phyloP scores from a whole-genome alignment of 345 rosid species.

The Gossypium herbaceum region DNA sequence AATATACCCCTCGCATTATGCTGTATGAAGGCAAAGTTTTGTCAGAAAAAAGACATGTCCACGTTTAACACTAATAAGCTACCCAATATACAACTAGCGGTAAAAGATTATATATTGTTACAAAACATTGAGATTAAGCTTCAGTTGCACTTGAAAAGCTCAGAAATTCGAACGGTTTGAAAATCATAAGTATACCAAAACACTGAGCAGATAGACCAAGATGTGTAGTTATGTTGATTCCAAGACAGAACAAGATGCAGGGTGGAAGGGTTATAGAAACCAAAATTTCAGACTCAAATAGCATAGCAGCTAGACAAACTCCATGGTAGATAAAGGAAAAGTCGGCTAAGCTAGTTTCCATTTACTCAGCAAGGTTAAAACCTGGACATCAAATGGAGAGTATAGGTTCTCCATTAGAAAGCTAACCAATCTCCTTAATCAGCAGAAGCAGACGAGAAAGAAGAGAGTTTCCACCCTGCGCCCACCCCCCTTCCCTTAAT shows the following conservation, averaged over 20 bases:
- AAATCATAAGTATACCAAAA: not conserved
- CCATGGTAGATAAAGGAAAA: not conserved
- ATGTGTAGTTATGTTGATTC: not conserved
- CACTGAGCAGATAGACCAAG: not conserved
- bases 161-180: not conserved
- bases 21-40: constrained; percentile 32
- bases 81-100: not conserved
- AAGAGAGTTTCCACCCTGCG: too few relatives aligned
- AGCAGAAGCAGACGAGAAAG: not conserved
- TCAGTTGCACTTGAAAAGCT: not conserved
- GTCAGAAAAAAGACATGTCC: not conserved
- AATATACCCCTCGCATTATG: constrained; percentile 93
- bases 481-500: not conserved
- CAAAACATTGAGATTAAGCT: not conserved
- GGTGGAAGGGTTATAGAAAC: not conserved
- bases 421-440: not conserved
- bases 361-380: not conserved
- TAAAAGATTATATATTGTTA: not conserved
- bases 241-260: not conserved
- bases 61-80: not conserved
- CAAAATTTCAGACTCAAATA: not conserved
- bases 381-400: not conserved
- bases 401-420: not conserved
- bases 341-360: not conserved
- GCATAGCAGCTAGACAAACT: not conserved